These are phyloP conservation scores for Fusarium compactum DNA, from an alignment of 2,329 filamentous ascomycete genomes.

Conservation along the genomic window DNA sequence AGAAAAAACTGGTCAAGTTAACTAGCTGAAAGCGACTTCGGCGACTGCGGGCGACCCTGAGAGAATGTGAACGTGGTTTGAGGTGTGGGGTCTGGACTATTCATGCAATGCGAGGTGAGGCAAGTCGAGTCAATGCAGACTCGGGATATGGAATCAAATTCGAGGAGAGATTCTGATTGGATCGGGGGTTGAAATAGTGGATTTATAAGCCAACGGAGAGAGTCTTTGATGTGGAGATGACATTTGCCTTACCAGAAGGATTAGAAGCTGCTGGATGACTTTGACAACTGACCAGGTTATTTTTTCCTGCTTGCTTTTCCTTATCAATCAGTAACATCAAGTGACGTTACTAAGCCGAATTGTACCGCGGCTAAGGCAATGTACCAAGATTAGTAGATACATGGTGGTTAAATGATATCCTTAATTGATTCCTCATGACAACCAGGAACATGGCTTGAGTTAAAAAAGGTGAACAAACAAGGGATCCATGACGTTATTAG, in stretches of 20 bases:
- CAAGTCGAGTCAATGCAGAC: constrained; percentile 15
- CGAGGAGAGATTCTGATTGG: constrained; percentile 24
- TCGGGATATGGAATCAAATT: constrained; percentile 37
- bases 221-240: constrained; percentile 7
- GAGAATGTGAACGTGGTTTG: constrained; percentile 10
- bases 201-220: constrained; percentile 26
- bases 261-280: constrained; percentile 27
- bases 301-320: background rate
- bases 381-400: background rate
- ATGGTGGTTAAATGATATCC: background rate
- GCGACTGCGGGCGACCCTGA: constrained; percentile 19
- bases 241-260: background rate
- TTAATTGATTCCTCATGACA: constrained; percentile 41
- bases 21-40: constrained; percentile 33
- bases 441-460: constrained; percentile 12
- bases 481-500: constrained; percentile 1
- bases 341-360: constrained; percentile 13
- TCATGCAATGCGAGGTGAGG: constrained; percentile 17
- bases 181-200: background rate
- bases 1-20: constrained; percentile 5
- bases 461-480: constrained; percentile 3
- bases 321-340: constrained; percentile 36
- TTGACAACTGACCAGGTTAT: constrained; percentile 5
- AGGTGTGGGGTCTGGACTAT: constrained; percentile 12
- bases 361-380: constrained; percentile 4